Percentiles rank a stretch among this genome's conserved stretches.
These are phyloP conservation scores for Chiua virens DNA, from an alignment of 768 basidiomycete species.

Conservation along the genomic window DNA sequence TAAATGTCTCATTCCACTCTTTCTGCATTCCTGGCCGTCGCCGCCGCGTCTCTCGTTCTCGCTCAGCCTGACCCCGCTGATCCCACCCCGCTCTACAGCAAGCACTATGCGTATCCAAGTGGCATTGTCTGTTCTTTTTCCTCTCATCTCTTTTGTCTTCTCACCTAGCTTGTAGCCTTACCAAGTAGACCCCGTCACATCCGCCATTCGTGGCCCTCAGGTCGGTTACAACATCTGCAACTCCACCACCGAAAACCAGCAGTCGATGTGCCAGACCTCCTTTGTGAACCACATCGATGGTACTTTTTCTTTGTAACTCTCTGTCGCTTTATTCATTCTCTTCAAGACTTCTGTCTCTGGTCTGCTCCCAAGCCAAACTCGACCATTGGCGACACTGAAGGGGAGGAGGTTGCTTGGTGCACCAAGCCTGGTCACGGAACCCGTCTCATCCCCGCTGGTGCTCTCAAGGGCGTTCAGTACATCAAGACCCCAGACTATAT, in stretches of 20 bases:
- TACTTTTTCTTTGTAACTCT: not conserved
- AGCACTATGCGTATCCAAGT: conserved; percentile 44
- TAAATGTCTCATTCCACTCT: too few species aligned
- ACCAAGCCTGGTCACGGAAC: conserved; percentile 69
- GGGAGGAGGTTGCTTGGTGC: conserved; percentile 75
- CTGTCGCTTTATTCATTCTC: not conserved
- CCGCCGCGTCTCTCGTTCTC: conserved; percentile 32
- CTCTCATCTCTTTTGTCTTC: not conserved
- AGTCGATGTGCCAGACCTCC: conserved; percentile 69
- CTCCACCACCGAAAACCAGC: conserved; percentile 58
- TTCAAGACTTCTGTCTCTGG: conserved; percentile 70
- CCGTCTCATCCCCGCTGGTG: conserved; percentile 67
- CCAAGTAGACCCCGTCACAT: conserved; percentile 43
- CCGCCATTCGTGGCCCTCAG: conserved; percentile 53
- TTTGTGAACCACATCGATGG: conserved; percentile 60
- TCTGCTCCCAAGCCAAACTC: conserved; percentile 51
- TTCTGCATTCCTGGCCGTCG: conserved; percentile 8
- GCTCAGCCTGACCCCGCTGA: conserved; percentile 40
- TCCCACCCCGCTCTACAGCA: conserved; percentile 46
- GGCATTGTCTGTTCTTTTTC: conserved; percentile 38
- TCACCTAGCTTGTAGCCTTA: conserved; percentile 41
- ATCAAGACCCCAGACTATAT: conserved; percentile 59
- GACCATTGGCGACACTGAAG: conserved; percentile 65
- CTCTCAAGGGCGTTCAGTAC: conserved; percentile 64
- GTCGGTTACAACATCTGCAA: conserved; percentile 69